These are phyloP conservation scores for Myrica gale DNA, from an alignment of 306 rosid species.

Conservation along the genomic window DNA sequence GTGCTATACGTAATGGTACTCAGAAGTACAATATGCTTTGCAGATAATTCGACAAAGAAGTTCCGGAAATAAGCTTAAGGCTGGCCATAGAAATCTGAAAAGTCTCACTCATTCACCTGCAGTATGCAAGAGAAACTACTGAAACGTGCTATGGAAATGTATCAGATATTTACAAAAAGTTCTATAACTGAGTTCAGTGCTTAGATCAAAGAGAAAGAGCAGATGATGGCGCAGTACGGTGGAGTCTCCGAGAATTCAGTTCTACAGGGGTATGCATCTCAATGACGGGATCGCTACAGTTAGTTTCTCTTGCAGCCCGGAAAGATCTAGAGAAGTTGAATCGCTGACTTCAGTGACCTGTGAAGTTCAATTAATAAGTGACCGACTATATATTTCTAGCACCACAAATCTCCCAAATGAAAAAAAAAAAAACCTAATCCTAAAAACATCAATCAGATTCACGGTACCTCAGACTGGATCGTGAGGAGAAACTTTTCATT, in stretches of 20 bases:
- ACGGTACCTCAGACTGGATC: slow-evolving; percentile 50
- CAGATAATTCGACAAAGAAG: background rate
- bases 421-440: background rate
- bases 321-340: slow-evolving; percentile 27
- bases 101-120: background rate
- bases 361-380: slow-evolving; percentile 13
- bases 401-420: background rate
- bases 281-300: slow-evolving; percentile 31
- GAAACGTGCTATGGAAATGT: background rate
- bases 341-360: slow-evolving; percentile 50
- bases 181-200: background rate
- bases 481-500: slow-evolving; percentile 50
- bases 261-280: slow-evolving; percentile 6
- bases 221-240: background rate
- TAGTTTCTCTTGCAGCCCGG: slow-evolving; percentile 51
- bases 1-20: background rate
- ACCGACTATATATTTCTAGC: background rate
- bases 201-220: background rate
- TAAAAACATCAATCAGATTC: background rate
- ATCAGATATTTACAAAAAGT: background rate
- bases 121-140: background rate
- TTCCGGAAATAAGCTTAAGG: background rate
- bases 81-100: background rate
- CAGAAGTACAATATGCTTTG: background rate
- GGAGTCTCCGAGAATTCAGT: slow-evolving; percentile 10